Conservation (phyloP, 495 filamentous ascomycete species). For the Collariella sp. region DNA sequence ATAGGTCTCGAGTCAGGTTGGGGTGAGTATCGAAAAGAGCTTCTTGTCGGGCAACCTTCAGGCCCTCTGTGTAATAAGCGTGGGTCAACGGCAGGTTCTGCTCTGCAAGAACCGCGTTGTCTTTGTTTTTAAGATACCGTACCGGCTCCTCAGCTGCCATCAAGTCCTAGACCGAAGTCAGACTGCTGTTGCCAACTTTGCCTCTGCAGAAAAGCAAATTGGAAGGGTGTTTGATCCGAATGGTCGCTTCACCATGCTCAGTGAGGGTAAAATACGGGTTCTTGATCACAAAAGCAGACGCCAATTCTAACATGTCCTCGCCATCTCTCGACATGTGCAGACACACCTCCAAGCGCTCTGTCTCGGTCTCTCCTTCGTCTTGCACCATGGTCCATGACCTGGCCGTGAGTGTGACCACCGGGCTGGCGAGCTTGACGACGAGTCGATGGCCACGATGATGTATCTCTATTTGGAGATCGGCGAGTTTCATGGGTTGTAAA, state of each 20-base stretch:
- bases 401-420: neutral
- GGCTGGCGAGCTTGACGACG: neutral
- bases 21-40: neutral
- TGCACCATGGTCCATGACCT: slow-evolving; percentile 6
- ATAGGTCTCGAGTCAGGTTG: neutral
- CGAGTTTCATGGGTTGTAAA: neutral
- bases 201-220: neutral
- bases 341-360: neutral
- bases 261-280: slow-evolving; percentile 6
- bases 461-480: neutral
- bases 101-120: neutral
- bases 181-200: too few relatives aligned
- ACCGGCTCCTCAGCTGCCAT: neutral
- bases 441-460: slow-evolving; percentile 2
- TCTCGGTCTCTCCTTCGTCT: neutral
- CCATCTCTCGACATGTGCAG: neutral
- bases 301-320: neutral
- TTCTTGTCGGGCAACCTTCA: neutral
- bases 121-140: neutral
- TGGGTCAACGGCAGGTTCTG: neutral
- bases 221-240: slow-evolving; percentile 3
- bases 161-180: too few relatives aligned
- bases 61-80: neutral
- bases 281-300: neutral
- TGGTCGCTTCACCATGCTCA: neutral